Evolutionary conservation across 495 filamentous ascomycete genomes (phyloP).

Genomic region (Bryoglossum gracile): DNA sequence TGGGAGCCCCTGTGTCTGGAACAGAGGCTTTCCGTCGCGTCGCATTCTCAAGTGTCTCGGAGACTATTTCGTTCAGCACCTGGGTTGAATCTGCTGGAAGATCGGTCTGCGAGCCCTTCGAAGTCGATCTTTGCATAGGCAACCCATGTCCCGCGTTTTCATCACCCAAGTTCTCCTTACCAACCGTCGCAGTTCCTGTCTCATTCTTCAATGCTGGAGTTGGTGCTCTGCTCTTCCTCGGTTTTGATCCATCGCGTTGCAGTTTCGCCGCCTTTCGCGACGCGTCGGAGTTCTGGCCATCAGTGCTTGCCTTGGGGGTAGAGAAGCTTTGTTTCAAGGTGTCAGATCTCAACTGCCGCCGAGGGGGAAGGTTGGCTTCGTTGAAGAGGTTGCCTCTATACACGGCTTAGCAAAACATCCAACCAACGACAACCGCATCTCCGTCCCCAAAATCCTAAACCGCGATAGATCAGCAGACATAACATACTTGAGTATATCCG

Average conservation of each 20-base stretch:
- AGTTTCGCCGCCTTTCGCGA: constrained; percentile 21
- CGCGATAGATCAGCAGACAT: not conserved
- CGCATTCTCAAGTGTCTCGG: constrained; percentile 18
- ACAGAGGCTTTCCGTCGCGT: constrained; percentile 4
- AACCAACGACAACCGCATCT: too few species aligned
- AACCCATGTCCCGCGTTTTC: constrained; percentile 17
- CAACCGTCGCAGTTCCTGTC: constrained; percentile 6
- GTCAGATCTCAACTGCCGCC: constrained; percentile 40
- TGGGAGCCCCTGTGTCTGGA: constrained; percentile 47
- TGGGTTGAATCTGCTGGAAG: constrained; percentile 11
- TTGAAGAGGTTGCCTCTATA: constrained; percentile 64
- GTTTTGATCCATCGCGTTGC: constrained; percentile 22
- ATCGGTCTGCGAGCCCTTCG: constrained; percentile 24
- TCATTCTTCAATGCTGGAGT: constrained; percentile 18
- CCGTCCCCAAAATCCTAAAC: too few species aligned
- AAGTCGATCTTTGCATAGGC: constrained; percentile 17
- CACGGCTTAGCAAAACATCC: constrained; percentile 16
- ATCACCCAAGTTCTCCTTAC: not conserved
- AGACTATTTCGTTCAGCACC: constrained; percentile 16
- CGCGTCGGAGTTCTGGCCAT: constrained; percentile 21
- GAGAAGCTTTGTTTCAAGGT: constrained; percentile 27
- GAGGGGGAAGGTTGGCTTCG: constrained; percentile 58
- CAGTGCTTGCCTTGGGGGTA: constrained; percentile 23
- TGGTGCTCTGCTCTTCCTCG: constrained; percentile 18
- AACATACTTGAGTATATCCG: constrained; percentile 72